Conservation (phyloP, 192 early-diverging fungal genomes). For the Entomortierella beljakovae region DNA sequence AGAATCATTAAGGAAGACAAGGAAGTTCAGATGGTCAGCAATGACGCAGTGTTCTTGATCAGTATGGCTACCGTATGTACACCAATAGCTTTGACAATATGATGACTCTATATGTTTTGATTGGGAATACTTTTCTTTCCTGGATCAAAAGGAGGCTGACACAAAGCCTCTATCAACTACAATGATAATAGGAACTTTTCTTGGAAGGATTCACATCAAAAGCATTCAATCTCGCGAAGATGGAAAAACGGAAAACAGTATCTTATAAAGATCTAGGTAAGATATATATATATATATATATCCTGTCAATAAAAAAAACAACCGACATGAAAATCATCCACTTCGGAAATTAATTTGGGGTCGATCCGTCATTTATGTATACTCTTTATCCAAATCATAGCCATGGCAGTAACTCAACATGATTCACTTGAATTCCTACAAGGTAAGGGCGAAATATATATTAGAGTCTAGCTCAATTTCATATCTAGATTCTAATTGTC, state of each 20-base stretch:
- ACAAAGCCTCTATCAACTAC: too few relatives aligned
- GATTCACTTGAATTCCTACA: constrained; percentile 53
- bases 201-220: constrained; percentile 74
- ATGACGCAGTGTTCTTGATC: constrained; percentile 75
- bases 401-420: constrained; percentile 43
- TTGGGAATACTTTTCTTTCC: neutral
- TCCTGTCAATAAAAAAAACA: constrained; percentile 9
- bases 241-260: constrained; percentile 78
- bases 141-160: neutral
- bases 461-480: neutral
- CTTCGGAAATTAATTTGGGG: neutral
- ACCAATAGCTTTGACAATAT: neutral
- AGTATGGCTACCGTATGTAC: constrained; percentile 69
- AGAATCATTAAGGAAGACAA: constrained; percentile 83
- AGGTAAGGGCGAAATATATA: constrained; percentile 20
- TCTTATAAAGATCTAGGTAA: constrained; percentile 80
- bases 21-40: constrained; percentile 74
- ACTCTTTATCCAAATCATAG: too few relatives aligned
- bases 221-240: constrained; percentile 68
- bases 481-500: neutral
- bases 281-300: constrained; percentile 1
- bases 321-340: constrained; percentile 37
- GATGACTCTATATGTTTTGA: neutral
- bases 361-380: neutral
- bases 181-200: constrained; percentile 76